phyloP scores from a whole-genome alignment of 768 basidiomycete species.

The Roridomyces roridus region DNA sequence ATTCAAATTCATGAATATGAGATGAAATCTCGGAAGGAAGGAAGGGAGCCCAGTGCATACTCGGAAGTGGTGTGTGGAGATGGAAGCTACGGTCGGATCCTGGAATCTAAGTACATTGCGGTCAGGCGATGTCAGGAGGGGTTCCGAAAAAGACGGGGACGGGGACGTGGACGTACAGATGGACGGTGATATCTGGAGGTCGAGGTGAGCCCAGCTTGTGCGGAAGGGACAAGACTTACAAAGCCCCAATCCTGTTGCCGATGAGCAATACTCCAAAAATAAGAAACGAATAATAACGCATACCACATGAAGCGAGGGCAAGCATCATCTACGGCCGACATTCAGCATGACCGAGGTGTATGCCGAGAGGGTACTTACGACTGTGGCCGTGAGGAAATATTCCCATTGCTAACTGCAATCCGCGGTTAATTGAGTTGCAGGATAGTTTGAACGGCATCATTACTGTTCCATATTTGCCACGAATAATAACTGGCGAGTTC shows the following conservation, averaged over 20 bases:
- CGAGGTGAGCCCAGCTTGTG: neutral
- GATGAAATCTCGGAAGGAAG: too few relatives aligned
- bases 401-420: conserved; percentile 1
- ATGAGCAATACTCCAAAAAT: neutral
- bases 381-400: neutral
- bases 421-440: neutral
- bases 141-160: neutral
- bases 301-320: neutral
- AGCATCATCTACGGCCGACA: neutral
- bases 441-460: neutral
- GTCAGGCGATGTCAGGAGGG: neutral
- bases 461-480: conserved; percentile 17
- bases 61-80: neutral
- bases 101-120: too few relatives aligned
- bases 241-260: neutral
- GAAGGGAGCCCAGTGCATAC: too few relatives aligned
- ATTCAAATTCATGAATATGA: neutral
- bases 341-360: neutral
- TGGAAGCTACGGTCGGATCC: conserved; percentile 6
- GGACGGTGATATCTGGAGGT: conserved; percentile 5
- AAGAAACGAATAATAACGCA: neutral
- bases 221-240: neutral
- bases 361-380: neutral
- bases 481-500: conserved; percentile 7
- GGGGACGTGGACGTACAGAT: neutral